Conservation (phyloP, 2,329 filamentous ascomycete species). For the Aspergillus latus region DNA sequence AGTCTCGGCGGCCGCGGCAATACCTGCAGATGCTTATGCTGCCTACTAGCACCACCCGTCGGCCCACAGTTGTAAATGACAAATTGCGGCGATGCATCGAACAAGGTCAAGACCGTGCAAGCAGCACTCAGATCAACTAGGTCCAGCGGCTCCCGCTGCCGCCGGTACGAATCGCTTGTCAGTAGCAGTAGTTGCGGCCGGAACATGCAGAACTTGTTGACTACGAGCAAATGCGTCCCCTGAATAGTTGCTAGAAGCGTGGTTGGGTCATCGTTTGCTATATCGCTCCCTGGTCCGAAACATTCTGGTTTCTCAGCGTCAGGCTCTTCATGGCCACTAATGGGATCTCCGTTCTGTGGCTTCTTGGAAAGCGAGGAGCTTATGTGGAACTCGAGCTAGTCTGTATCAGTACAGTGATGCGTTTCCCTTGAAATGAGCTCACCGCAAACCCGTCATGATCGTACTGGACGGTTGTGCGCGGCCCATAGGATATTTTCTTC, state of each 20-base stretch:
- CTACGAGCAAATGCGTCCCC: constrained; percentile 45
- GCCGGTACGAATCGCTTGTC: constrained; percentile 47
- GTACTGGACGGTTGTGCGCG: constrained; percentile 1
- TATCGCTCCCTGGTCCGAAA: constrained; percentile 30
- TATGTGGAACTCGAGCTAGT: constrained; percentile 9
- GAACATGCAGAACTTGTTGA: constrained; percentile 53
- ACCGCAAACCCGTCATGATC: constrained; percentile 3
- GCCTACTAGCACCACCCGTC: constrained; percentile 47
- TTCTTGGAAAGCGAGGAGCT: constrained; percentile 10
- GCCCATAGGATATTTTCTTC: not conserved
- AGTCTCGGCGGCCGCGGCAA: constrained; percentile 13
- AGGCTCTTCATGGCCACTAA: not conserved
- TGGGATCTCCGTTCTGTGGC: constrained; percentile 1
- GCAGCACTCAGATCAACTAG: constrained; percentile 44
- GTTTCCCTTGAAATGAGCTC: not conserved
- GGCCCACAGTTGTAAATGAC: constrained; percentile 51
- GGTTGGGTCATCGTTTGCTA: constrained; percentile 47
- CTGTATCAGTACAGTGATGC: not conserved
- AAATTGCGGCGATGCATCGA: constrained; percentile 34
- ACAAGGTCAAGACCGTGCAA: constrained; percentile 30
- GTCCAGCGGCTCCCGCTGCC: constrained; percentile 48
- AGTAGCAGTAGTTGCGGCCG: constrained; percentile 51
- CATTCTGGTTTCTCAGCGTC: not conserved
- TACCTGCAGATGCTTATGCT: constrained; percentile 53
- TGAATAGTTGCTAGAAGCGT: constrained; percentile 45